Percentiles rank a stretch among this genome's conserved stretches.
phyloP scores from a whole-genome alignment of 1,139 yeast genomes.

The Geotrichum candidum region DNA sequence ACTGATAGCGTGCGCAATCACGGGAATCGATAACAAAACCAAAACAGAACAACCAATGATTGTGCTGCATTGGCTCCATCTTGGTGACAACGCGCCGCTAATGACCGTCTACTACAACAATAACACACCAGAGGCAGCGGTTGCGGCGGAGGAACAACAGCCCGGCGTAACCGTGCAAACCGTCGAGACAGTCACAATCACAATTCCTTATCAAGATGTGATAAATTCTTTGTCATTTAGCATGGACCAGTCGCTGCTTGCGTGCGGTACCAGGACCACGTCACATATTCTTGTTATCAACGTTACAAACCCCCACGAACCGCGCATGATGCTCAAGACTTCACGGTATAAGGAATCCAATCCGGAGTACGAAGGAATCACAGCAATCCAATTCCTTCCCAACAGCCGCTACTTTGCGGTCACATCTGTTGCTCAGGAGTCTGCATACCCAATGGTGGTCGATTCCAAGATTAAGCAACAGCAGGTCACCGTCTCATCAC shows the following conservation, averaged over 20 bases:
- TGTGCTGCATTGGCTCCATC: slow-evolving; percentile 49
- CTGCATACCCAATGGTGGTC: slow-evolving; percentile 50
- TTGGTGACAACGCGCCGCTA: slow-evolving; percentile 15
- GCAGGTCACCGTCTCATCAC: slow-evolving; percentile 29
- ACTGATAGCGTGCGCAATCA: slow-evolving; percentile 72
- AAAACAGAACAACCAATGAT: slow-evolving; percentile 77
- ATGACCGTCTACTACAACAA: slow-evolving; percentile 7
- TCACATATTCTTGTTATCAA: slow-evolving; percentile 72
- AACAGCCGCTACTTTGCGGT: slow-evolving; percentile 49
- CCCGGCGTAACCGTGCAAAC: slow-evolving; percentile 18
- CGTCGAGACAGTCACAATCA: slow-evolving; percentile 59
- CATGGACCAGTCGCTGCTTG: slow-evolving; percentile 57
- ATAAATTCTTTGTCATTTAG: slow-evolving; percentile 69
- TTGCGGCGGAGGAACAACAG: neutral
- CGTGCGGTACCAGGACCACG: slow-evolving; percentile 82
- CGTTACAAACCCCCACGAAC: slow-evolving; percentile 56
- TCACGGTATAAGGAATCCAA: slow-evolving; percentile 55
- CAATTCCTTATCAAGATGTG: slow-evolving; percentile 82
- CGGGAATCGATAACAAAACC: slow-evolving; percentile 65
- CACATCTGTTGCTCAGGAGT: slow-evolving; percentile 52
- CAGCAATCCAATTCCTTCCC: slow-evolving; percentile 71
- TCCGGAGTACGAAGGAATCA: slow-evolving; percentile 74
- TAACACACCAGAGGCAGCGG: neutral
- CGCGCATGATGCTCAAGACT: slow-evolving; percentile 65
- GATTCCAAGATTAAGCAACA: slow-evolving; percentile 46